These are phyloP conservation scores for Ceratocystis papillata DNA, from an alignment of 2,329 filamentous ascomycete genomes.

Conservation along the genomic window DNA sequence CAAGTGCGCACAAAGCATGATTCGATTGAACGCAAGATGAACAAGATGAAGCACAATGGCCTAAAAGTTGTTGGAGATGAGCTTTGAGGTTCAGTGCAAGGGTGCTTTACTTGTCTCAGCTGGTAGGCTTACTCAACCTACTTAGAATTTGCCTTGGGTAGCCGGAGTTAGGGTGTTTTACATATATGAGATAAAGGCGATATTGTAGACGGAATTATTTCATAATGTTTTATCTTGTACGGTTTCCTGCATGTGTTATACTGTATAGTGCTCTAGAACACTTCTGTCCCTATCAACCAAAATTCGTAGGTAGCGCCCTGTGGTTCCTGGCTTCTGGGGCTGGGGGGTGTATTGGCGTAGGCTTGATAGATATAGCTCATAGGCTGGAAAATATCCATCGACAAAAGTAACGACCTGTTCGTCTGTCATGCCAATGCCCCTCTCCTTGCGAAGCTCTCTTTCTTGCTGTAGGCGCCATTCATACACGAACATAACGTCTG, in stretches of 20 bases:
- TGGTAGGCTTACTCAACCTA: background rate
- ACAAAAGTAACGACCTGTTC: conserved; percentile 68
- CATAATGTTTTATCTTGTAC: background rate
- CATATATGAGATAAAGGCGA: background rate
- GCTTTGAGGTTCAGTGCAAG: background rate
- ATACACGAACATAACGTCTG: conserved; percentile 66
- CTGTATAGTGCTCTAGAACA: conserved; percentile 36
- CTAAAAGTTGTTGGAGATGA: conserved; percentile 40
- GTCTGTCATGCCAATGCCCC: conserved; percentile 69
- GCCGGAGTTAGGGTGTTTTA: conserved; percentile 6
- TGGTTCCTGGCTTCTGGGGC: conserved; percentile 30
- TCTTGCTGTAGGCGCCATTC: conserved; percentile 78
- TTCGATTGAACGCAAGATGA: conserved; percentile 45
- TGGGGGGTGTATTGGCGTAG: conserved; percentile 3
- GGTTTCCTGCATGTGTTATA: background rate
- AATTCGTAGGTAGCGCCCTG: conserved; percentile 49
- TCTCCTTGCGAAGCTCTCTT: conserved; percentile 51
- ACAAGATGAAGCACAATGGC: conserved; percentile 46
- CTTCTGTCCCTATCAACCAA: conserved; percentile 50
- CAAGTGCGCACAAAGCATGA: conserved; percentile 43
- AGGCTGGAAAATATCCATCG: conserved; percentile 57
- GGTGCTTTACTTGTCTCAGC: background rate
- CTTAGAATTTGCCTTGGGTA: background rate
- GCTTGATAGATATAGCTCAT: conserved; percentile 46
- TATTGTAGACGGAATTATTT: background rate